phyloP scores from a whole-genome alignment of 805 yeast genomes.

The Wickerhamiella domercqiae region DNA sequence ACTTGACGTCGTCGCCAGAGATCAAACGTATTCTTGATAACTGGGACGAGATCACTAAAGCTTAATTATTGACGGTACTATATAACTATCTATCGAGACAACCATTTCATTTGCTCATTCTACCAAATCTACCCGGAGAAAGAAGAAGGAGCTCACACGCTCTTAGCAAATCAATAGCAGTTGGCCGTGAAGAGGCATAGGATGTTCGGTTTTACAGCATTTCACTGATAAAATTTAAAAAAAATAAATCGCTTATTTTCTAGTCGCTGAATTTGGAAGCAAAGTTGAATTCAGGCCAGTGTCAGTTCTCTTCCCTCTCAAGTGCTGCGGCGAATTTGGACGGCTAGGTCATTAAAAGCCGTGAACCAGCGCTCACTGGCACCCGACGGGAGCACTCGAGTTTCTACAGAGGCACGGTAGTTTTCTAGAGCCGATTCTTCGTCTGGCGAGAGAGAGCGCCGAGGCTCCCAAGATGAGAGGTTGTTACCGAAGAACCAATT shows the following conservation, averaged over 20 bases:
- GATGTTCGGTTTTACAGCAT: too few relatives aligned
- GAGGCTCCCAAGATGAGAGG: constrained; percentile 12
- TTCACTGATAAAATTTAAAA: too few relatives aligned
- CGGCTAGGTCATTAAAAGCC: constrained; percentile 21
- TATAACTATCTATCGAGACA: neutral
- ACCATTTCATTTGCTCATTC: neutral
- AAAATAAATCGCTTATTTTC: too few relatives aligned
- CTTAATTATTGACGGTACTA: constrained; percentile 5
- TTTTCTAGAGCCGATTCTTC: constrained; percentile 3
- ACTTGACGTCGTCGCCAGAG: constrained; percentile 79
- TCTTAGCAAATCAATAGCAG: too few relatives aligned
- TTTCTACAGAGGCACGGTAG: constrained; percentile 3
- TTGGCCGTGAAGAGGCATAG: too few relatives aligned
- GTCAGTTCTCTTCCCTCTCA: too few relatives aligned
- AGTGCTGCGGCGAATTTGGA: too few relatives aligned
- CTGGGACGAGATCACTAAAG: constrained; percentile 67
- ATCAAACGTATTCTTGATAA: constrained; percentile 80
- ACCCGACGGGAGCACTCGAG: constrained; percentile 2
- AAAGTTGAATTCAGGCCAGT: too few relatives aligned
- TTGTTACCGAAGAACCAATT: constrained; percentile 17
- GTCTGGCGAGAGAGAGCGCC: constrained; percentile 24
- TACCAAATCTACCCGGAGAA: neutral
- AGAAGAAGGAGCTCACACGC: neutral
- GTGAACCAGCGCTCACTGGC: constrained; percentile 18
- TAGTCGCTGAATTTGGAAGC: too few relatives aligned